These are phyloP conservation scores for Xylaria sp. DNA, from an alignment of 2,329 filamentous ascomycete genomes.

Conservation along the genomic window DNA sequence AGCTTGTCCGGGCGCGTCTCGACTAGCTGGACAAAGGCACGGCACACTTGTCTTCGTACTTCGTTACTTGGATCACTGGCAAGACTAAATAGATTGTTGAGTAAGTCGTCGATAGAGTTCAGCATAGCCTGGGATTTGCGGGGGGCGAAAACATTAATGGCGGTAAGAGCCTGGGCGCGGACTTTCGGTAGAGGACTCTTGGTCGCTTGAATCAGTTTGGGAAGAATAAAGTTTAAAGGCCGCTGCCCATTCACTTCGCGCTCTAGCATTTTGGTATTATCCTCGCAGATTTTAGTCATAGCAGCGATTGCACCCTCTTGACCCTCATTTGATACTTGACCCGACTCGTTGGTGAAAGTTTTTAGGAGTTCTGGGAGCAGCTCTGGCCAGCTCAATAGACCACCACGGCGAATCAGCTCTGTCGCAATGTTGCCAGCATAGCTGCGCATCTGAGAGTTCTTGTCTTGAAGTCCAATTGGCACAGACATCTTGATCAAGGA, in stretches of 20 bases:
- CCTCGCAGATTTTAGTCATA: slow-evolving; percentile 94
- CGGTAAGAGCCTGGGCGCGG: slow-evolving; percentile 79
- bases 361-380: slow-evolving; percentile 84
- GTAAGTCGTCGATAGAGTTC: slow-evolving; percentile 80
- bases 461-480: slow-evolving; percentile 82
- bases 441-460: slow-evolving; percentile 82
- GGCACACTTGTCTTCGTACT: slow-evolving; percentile 91
- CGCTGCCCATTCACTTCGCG: slow-evolving; percentile 88
- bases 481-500: slow-evolving; percentile 82
- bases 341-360: slow-evolving; percentile 77
- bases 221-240: slow-evolving; percentile 87
- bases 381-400: slow-evolving; percentile 90
- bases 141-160: slow-evolving; percentile 92
- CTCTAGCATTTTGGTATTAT: slow-evolving; percentile 88
- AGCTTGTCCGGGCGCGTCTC: slow-evolving; percentile 92
- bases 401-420: slow-evolving; percentile 85
- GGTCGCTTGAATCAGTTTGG: slow-evolving; percentile 89
- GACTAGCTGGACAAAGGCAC: slow-evolving; percentile 90
- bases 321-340: slow-evolving; percentile 73
- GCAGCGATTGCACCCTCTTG: slow-evolving; percentile 96
- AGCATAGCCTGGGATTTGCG: slow-evolving; percentile 85
- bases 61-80: slow-evolving; percentile 81
- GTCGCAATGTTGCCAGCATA: slow-evolving; percentile 95
- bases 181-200: slow-evolving; percentile 80
- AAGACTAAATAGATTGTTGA: slow-evolving; percentile 84